Evolutionary conservation across 192 early-diverging fungal species (phyloP).

Genomic region (Podila clonocystis): DNA sequence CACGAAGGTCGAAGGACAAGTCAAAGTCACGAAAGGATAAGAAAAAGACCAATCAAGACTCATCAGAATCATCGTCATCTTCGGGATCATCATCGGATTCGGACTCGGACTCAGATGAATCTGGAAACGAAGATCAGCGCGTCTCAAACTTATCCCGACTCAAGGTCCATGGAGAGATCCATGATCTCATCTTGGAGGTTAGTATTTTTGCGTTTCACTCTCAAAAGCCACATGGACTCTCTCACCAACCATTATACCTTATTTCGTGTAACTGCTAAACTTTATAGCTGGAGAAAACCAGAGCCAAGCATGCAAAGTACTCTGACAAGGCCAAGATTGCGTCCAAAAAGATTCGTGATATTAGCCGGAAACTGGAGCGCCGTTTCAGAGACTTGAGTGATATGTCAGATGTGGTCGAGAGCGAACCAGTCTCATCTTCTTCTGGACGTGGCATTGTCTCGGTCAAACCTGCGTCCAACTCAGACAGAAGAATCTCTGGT

Average conservation of each 20-base stretch:
- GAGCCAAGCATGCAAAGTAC: conserved; percentile 40
- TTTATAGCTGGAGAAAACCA: conserved; percentile 26
- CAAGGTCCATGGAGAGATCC: conserved; percentile 29
- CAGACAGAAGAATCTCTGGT: too few relatives aligned
- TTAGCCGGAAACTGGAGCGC: conserved; percentile 27
- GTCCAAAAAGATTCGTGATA: conserved; percentile 22
- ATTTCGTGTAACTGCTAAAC: not conserved
- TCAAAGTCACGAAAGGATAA: not conserved
- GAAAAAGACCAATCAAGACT: not conserved
- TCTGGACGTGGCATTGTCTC: too few relatives aligned
- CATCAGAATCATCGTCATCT: conserved; percentile 4
- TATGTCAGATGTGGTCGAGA: not conserved
- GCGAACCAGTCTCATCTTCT: too few relatives aligned
- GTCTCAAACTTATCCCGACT: not conserved
- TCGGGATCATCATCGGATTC: conserved; percentile 19
- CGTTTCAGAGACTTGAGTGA: conserved; percentile 31
- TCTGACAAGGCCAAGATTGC: conserved; percentile 23
- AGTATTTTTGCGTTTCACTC: not conserved
- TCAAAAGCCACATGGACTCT: not conserved
- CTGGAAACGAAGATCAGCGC: conserved; percentile 7
- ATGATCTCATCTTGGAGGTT: conserved; percentile 43
- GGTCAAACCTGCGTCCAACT: too few relatives aligned
- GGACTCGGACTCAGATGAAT: conserved; percentile 14
- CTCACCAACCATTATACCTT: not conserved
- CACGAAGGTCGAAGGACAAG: not conserved